Evolutionary conservation across 1,284 basidiomycete species (phyloP), one percentile per base, ranked within the genome.

Genomic region (Pascua sp.): DNA sequence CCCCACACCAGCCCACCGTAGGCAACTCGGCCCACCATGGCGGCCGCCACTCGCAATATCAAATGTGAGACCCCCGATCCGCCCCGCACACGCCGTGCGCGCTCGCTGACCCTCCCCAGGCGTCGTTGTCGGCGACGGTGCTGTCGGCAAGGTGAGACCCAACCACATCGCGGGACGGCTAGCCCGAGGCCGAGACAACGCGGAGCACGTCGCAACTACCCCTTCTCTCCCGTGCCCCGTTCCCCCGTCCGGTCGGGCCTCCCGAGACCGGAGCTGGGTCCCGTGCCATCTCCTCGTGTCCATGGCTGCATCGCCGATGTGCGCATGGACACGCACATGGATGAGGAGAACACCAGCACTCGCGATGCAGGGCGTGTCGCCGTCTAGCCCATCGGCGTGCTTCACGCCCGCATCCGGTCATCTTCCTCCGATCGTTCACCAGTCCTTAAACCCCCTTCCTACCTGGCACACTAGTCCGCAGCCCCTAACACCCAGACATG

Each of bases 111-210:
- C 24, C 41, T 32, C 32, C 24, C 24, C 63, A 78, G 76, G 76
- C 62, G 95, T 98, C 79, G 94, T 98, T 72, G 95, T 98, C 61
- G 95, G 95, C 72, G 95, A 98, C 82, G 95, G 95, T 87, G 95
- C 95, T 56, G 95, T 98, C 72, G 95, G 95, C 80, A 98, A 98
- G 89, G 94, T 88, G 65, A 70, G 85, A 78, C 24, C 24, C 24
- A 32, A 32, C 24, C 24, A 32, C 24, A 32, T 32, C 24, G 24
- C 24, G 36, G n/a, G 24, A 32, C 24, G 24, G 24, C 24, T 32
- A 32, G 24, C 24, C 24, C 37, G 11, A 17, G 15, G 8, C 54
- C 51, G 55, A 47, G 49, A 18, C 17, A 16, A 13, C 11, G 16
- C 17, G 42, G 42, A 40, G 18, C 40, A 17, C 24, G 7, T 32